phyloP scores from a whole-genome alignment of 192 early-diverging fungal genomes.

The Coemansia sp. region DNA sequence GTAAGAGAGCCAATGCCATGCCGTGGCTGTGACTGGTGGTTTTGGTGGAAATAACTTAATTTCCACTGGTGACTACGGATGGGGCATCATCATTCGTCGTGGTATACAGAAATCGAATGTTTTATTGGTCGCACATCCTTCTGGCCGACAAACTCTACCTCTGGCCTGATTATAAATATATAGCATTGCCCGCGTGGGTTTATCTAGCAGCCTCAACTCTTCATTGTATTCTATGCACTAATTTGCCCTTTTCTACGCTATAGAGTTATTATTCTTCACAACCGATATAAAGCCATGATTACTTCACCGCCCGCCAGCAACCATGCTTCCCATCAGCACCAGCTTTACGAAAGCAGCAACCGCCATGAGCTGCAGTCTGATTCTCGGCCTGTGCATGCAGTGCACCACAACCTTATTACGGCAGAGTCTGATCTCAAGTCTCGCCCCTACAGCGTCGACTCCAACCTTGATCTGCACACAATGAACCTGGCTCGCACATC shows the following conservation, averaged over 20 bases:
- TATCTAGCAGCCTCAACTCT: background rate
- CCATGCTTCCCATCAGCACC: background rate
- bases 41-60: too few species aligned
- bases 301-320: background rate
- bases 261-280: background rate
- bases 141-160: background rate
- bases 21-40: too few species aligned
- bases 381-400: background rate
- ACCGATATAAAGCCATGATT: background rate
- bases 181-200: background rate
- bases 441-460: constrained; percentile 11
- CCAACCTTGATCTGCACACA: constrained; percentile 17
- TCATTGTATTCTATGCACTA: background rate
- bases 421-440: background rate
- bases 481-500: constrained; percentile 50
- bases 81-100: constrained; percentile 1
- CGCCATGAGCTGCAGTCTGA: background rate
- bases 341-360: background rate
- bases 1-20: too few species aligned
- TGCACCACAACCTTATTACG: background rate
- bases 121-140: background rate
- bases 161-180: background rate
- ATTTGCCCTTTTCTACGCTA: background rate
- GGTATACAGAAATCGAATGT: background rate
- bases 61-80: too few species aligned